These are phyloP conservation scores for Rauvolfia tetraphylla DNA, from an alignment of 257 asterid genomes.

Conservation along the genomic window DNA sequence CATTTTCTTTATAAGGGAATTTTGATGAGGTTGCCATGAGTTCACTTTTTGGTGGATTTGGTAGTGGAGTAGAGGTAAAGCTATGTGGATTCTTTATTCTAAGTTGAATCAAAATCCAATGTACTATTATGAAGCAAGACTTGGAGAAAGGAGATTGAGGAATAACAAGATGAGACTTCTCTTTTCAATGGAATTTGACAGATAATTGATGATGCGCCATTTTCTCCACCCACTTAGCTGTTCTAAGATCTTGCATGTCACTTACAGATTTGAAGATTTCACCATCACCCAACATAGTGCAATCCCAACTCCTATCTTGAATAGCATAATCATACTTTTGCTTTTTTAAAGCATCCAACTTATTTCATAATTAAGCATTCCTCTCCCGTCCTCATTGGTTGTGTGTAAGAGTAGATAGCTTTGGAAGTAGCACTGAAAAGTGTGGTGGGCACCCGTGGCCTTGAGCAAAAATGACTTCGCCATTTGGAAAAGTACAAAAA, in stretches of 20 bases:
- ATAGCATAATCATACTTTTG: background rate
- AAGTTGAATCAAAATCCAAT: constrained; percentile 3
- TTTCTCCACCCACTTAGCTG: constrained; percentile 4
- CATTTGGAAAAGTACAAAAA: too few species aligned
- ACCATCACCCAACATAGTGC: background rate
- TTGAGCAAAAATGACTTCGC: background rate
- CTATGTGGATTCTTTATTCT: background rate
- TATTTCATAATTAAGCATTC: too few species aligned
- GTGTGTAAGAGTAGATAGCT: too few species aligned
- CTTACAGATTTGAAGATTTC: background rate
- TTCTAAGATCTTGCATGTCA: background rate
- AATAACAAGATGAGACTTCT: background rate
- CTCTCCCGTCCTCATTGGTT: background rate
- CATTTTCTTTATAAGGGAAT: constrained; percentile 3
- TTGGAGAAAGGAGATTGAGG: constrained; percentile 5
- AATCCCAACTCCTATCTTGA: constrained; percentile 1
- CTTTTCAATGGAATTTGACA: constrained; percentile 5
- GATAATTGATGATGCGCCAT: too few species aligned
- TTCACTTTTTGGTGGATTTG: constrained; percentile 10
- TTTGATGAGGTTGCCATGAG: background rate
- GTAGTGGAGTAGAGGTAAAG: constrained; percentile 2
- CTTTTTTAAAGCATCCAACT: too few species aligned
- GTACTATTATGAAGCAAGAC: background rate
- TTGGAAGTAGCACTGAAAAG: background rate
- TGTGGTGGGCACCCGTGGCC: background rate